Evolutionary conservation across 1,284 basidiomycete genomes (phyloP), one percentile per base, ranked within the genome.

Genomic region (Tilletiopsis washingtonensis): DNA sequence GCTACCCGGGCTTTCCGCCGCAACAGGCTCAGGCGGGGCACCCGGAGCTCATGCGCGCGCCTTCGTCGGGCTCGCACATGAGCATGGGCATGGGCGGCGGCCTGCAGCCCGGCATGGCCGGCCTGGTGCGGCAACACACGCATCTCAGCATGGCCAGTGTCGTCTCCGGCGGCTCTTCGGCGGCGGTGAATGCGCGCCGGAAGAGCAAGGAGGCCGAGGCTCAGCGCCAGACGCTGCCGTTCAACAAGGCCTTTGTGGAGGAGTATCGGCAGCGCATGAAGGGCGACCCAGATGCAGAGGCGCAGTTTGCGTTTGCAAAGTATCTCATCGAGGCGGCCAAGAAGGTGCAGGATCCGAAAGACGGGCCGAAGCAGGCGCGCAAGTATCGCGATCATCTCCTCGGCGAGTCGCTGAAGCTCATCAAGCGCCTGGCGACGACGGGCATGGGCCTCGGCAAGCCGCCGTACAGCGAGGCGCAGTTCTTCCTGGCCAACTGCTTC

Each of bases 291-390:
- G 94, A 99, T 70, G 91, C 93, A 0, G 94, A 98, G 75, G 88
- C 91, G n/a, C 94, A 98, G 73, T 98, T 97, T 74, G 79, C 86
- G 1, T 98, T 91, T 70, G 89, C 91, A 12, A 93, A 93, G 75
- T 98, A 98, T 73, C 83, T 99, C 52, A 93, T 99, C 73, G 94
- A 98, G 71, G 94, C 94, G n/a, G 94, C 94, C 17, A 90, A 89
- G 76, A 86, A 90, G 75, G 62, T 75, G 43, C 66, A 70, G 20
- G 70, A 73, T 40, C 60, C 67, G 4, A 45, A 59, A 23, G 68
- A 71, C 25, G 58, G 59, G 1, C 56, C 65, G 15, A 73, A 71
- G 47, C 67, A 69, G 53, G 61, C 62, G 41, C 64, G 70, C 51
- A 93, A 89, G 74, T 98, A 93, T 69, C 84, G 88, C 49, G 94